These are phyloP conservation scores for Ulota crispa DNA, from an alignment of 225 moss, liverwort and hornwort species.

Conservation along the genomic window DNA sequence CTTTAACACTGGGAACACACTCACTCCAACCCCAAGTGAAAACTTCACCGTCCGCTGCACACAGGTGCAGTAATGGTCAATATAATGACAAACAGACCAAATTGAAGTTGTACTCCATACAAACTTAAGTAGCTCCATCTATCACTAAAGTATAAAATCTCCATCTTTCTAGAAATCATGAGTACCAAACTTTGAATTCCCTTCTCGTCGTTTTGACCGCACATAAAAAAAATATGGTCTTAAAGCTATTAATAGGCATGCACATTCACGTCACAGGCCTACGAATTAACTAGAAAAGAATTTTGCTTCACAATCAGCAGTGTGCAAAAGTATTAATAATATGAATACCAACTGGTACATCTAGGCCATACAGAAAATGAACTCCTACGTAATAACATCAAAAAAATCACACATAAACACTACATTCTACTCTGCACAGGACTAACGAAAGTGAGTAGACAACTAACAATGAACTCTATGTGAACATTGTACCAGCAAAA, in stretches of 20 bases:
- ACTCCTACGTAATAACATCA: not conserved
- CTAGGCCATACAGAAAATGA: not conserved
- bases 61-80: not conserved
- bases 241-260: not conserved
- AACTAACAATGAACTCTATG: not conserved
- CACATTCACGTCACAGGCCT: not conserved
- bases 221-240: not conserved
- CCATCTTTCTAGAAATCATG: not conserved
- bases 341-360: not conserved
- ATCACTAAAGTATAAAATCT: not conserved
- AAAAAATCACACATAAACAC: not conserved
- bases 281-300: not conserved
- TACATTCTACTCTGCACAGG: not conserved
- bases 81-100: not conserved
- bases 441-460: not conserved
- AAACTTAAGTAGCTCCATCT: not conserved
- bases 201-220: not conserved
- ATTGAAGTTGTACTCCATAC: not conserved
- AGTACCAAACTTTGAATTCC: not conserved
- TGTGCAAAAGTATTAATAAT: not conserved
- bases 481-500: not conserved
- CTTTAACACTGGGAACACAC: conserved; percentile 66
- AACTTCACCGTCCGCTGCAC: conserved; percentile 74
- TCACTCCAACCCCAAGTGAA: conserved; percentile 96
- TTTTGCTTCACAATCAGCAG: not conserved